phyloP scores from a whole-genome alignment of 2,329 filamentous ascomycete species.

The Claviceps fusiformis region DNA sequence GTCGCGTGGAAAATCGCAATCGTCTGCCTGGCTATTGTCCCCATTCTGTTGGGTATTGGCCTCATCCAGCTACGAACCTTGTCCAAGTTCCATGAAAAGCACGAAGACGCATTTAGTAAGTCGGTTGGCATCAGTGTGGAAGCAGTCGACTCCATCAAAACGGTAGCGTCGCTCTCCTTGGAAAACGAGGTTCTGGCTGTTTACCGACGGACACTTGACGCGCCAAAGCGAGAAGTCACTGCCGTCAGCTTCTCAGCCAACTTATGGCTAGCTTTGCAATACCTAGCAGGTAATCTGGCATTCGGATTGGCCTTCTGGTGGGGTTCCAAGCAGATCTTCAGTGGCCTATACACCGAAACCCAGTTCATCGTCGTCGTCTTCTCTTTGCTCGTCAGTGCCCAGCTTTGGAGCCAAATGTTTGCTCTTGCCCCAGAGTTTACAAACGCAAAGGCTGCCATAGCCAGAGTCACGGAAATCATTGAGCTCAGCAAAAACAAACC shows the following conservation, averaged over 20 bases:
- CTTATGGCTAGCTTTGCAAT: constrained; percentile 46
- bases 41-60: constrained; percentile 53
- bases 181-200: constrained; percentile 37
- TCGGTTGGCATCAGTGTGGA: constrained; percentile 54
- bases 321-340: constrained; percentile 57
- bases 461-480: background rate
- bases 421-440: constrained; percentile 44
- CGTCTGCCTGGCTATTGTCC: constrained; percentile 55
- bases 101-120: constrained; percentile 49
- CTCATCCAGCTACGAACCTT: constrained; percentile 54
- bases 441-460: constrained; percentile 1
- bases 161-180: constrained; percentile 40
- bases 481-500: background rate
- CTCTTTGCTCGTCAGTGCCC: constrained; percentile 47
- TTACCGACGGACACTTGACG: constrained; percentile 37
- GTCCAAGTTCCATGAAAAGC: constrained; percentile 46
- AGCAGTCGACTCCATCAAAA: constrained; percentile 52
- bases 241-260: constrained; percentile 35
- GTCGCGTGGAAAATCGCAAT: constrained; percentile 66
- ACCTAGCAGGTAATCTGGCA: constrained; percentile 50
- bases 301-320: constrained; percentile 73
- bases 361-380: constrained; percentile 60
- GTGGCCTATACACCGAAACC: constrained; percentile 47
- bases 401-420: constrained; percentile 44
- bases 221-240: constrained; percentile 38